Evolutionary conservation across 208 protist species (phyloP).

Genomic region (Blechomonas ayalai): DNA sequence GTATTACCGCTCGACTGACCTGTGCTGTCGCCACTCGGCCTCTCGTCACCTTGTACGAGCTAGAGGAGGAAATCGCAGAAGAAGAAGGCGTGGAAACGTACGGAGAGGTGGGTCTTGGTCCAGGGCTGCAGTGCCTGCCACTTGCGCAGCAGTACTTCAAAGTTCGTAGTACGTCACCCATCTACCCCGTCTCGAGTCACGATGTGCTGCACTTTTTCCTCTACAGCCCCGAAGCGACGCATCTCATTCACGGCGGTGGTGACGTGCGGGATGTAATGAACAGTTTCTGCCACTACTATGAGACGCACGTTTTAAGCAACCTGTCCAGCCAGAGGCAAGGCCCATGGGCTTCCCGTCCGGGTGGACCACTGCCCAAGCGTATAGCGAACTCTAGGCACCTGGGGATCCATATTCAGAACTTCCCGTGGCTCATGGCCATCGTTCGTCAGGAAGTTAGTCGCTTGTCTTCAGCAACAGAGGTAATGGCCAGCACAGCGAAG

Average conservation of each 20-base stretch:
- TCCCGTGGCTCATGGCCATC: slow-evolving; percentile 30
- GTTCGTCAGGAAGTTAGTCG: slow-evolving; percentile 30
- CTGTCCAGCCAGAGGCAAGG: background rate
- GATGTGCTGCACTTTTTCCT: slow-evolving; percentile 60
- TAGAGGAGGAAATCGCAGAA: slow-evolving; percentile 54
- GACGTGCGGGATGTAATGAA: slow-evolving; percentile 59
- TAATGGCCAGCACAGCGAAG: background rate
- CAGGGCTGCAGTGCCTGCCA: slow-evolving; percentile 36
- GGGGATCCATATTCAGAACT: slow-evolving; percentile 74
- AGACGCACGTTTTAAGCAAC: slow-evolving; percentile 11
- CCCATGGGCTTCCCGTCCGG: background rate
- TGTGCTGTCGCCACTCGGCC: slow-evolving; percentile 52
- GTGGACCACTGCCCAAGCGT: background rate
- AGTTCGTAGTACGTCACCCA: slow-evolving; percentile 9
- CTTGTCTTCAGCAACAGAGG: slow-evolving; percentile 2
- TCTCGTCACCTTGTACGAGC: slow-evolving; percentile 76
- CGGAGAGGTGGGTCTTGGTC: slow-evolving; percentile 52
- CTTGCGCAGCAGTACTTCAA: slow-evolving; percentile 73
- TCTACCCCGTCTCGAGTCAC: slow-evolving; percentile 38
- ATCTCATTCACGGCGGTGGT: slow-evolving; percentile 35
- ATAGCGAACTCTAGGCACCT: slow-evolving; percentile 33
- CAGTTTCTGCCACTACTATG: slow-evolving; percentile 48
- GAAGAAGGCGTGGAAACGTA: slow-evolving; percentile 41
- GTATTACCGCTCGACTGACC: slow-evolving; percentile 40
- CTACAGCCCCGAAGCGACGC: slow-evolving; percentile 18